Evolutionary conservation across 768 basidiomycete species (phyloP), one percentile per base, ranked within the genome.

Genomic region (Boletus insuetus): DNA sequence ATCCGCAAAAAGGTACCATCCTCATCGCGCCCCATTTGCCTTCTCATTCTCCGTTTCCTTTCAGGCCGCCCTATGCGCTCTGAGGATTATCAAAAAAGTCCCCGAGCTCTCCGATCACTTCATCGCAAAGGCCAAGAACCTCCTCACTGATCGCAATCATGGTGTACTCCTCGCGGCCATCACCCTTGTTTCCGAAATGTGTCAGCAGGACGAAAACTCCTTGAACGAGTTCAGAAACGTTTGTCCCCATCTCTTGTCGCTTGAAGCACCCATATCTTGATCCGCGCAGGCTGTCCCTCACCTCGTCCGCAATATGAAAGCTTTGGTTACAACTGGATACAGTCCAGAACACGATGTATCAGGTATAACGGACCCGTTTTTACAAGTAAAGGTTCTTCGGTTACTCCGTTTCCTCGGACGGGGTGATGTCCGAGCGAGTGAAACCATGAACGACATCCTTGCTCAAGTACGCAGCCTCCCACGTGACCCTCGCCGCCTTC

Each of bases 321-420:
- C 93, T 1, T 76, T 98, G 55, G 92, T 91, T 40, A 94, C 96
- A 0, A 97, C 95, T 4, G 96, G 96, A 10, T 98, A 97, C 73
- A 96, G 93, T 63, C 95, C 97, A 22, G 97, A 98, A 69, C 97
- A 98, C 66, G 97, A 99, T 62, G 97, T 99, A 11, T 93, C 94
- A n/a, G 97, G 97, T 37, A 97, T 99, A 72, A 98, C 97, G 16
- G 94, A 96, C 72, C 94, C 94, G 8, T 95, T 95, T 79, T 76
- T 95, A 8, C 94, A 96, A 71, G 86, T 95, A 62, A 99, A 98
- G 73, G 85, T 96, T 40, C 77, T 99, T 22, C 86, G 94, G 12
- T 76, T 99, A 38, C 76, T 99, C 43, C 84, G 94, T 32, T 64
- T 97, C n/a, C 83, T 98, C 24, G 97, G 96, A 9, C 85, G 77